Evolutionary conservation across 495 filamentous ascomycete species (phyloP).

Genomic region (Neurospora cerealis): DNA sequence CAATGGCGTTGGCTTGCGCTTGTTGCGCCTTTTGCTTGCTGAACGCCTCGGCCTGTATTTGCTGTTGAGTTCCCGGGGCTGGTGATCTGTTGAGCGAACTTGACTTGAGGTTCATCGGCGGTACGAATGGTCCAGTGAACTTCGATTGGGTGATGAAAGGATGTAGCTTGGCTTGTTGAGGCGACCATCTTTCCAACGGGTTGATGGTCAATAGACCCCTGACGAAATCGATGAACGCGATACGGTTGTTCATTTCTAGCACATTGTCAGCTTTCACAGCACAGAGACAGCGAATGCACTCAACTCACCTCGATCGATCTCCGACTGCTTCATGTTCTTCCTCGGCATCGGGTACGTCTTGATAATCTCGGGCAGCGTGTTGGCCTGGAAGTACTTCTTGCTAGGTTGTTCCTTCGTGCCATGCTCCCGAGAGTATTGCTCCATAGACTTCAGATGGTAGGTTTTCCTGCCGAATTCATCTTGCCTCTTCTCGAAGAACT

Average conservation of each 20-base stretch:
- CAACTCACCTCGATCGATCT: constrained; percentile 83
- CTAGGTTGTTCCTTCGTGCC: constrained; percentile 96
- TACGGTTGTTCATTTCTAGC: constrained; percentile 92
- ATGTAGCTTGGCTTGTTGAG: constrained; percentile 93
- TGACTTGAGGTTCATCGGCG: constrained; percentile 93
- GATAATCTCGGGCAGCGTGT: constrained; percentile 91
- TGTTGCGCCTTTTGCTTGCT: constrained; percentile 78
- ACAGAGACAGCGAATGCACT: neutral
- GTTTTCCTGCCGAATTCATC: constrained; percentile 81
- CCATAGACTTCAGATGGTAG: constrained; percentile 92
- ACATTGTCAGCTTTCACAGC: neutral
- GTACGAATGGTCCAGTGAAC: constrained; percentile 88
- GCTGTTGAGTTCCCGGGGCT: constrained; percentile 93
- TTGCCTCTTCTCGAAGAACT: constrained; percentile 94
- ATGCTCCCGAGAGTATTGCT: constrained; percentile 92
- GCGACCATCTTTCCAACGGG: constrained; percentile 94
- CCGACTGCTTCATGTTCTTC: constrained; percentile 98
- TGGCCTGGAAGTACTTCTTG: constrained; percentile 98
- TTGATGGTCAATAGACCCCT: constrained; percentile 90
- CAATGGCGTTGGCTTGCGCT: constrained; percentile 55
- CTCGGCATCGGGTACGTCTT: constrained; percentile 94
- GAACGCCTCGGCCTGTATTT: constrained; percentile 83
- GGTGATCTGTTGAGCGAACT: constrained; percentile 74
- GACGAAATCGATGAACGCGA: constrained; percentile 99
- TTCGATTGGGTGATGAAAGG: constrained; percentile 99